Conservation (phyloP, 169 alveolate species). For the Toxoplasma gondii region DNA sequence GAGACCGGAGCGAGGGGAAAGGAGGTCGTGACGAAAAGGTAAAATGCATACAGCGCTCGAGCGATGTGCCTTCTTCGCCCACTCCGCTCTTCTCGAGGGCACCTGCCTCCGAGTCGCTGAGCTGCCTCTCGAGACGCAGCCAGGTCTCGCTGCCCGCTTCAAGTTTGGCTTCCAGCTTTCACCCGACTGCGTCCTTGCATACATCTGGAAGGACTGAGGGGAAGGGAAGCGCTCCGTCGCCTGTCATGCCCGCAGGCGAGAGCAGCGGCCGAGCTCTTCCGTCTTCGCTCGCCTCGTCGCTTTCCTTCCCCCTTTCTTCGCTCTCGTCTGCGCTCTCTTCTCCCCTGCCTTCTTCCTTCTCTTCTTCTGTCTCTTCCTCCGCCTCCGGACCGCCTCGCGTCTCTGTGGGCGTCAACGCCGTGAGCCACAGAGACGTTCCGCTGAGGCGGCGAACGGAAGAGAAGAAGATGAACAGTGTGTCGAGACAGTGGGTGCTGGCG, state of each 20-base stretch:
- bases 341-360: not conserved
- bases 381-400: not conserved
- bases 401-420: not conserved
- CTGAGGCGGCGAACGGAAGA: not conserved
- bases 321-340: not conserved
- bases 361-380: not conserved
- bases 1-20: not conserved
- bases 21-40: not conserved
- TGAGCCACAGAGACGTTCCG: not conserved
- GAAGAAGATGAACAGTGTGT: not conserved
- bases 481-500: not conserved
- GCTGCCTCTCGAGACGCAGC: not conserved
- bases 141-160: not conserved
- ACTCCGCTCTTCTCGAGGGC: not conserved
- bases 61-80: not conserved
- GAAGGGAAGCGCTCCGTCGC: not conserved
- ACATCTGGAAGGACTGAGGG: not conserved
- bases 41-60: not conserved
- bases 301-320: not conserved
- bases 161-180: not conserved
- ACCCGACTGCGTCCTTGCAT: not conserved
- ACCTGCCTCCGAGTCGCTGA: not conserved
- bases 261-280: not conserved
- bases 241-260: not conserved
- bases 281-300: not conserved